Conservation (phyloP, 495 filamentous ascomycete species). For the Ramalina intermedia region DNA sequence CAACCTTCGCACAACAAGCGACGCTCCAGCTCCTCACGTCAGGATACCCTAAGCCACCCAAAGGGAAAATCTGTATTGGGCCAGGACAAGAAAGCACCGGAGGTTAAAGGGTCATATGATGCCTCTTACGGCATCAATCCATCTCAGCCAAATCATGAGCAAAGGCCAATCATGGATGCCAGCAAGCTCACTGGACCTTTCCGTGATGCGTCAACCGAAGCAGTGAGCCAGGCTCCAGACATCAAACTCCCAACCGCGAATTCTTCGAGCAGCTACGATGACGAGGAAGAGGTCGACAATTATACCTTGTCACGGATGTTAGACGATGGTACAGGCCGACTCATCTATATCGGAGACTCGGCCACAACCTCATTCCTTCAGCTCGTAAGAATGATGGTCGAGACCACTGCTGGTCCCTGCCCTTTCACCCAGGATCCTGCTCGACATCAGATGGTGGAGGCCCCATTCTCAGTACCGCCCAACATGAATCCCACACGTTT, state of each 20-base stretch:
- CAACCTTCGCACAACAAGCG: neutral
- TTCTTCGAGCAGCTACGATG: conserved; percentile 9
- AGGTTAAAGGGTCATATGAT: too few species aligned
- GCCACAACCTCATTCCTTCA: conserved; percentile 59
- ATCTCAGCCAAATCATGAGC: too few species aligned
- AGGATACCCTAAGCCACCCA: too few species aligned
- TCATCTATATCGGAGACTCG: conserved; percentile 59
- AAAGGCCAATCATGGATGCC: too few species aligned
- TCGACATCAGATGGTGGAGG: conserved; percentile 54
- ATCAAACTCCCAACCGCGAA: too few species aligned
- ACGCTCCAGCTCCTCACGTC: too few species aligned
- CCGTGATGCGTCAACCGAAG: too few species aligned
- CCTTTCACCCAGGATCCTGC: conserved; percentile 55
- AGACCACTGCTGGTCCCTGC: conserved; percentile 46
- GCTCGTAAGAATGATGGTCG: conserved; percentile 57
- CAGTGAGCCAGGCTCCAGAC: too few species aligned
- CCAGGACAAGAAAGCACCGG: too few species aligned
- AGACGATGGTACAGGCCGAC: conserved; percentile 39
- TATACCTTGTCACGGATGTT: conserved; percentile 44
- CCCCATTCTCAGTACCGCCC: conserved; percentile 33
- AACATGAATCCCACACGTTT: conserved; percentile 30
- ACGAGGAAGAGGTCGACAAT: conserved; percentile 43
- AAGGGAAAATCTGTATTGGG: too few species aligned
- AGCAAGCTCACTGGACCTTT: too few species aligned
- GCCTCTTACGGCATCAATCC: too few species aligned